A percentile compares a stretch with the other conserved stretches of the same genome.
Conservation (phyloP, 352 stramenopile species). For the Pythium volutum region DNA sequence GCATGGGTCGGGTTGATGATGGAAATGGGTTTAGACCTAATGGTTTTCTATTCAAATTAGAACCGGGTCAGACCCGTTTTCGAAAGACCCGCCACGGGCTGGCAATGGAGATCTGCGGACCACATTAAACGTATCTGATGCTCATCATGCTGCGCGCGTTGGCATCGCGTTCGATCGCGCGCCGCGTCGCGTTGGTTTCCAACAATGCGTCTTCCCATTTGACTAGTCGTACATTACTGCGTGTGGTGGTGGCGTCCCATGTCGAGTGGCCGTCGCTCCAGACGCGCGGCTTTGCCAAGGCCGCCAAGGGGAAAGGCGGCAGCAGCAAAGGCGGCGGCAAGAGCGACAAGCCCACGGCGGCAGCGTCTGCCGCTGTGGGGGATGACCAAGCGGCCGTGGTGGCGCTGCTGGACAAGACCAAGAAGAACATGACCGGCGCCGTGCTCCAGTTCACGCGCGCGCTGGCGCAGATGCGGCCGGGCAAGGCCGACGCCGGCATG, state of each 20-base stretch:
- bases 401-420: conserved; percentile 47
- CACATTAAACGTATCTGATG: background rate
- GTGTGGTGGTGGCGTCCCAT: background rate
- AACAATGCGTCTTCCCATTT: background rate
- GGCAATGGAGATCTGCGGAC: background rate
- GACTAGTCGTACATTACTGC: background rate
- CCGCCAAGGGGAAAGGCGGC: conserved; percentile 42
- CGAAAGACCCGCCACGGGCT: background rate
- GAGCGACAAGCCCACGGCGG: conserved; percentile 27
- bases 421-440: conserved; percentile 79
- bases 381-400: conserved; percentile 22
- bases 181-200: background rate
- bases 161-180: conserved; percentile 7
- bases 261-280: background rate
- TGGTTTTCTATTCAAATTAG: background rate
- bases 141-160: background rate
- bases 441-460: conserved; percentile 75
- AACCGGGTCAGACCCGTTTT: background rate
- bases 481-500: conserved; percentile 74
- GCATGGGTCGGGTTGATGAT: conserved; percentile 9
- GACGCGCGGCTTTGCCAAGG: conserved; percentile 62
- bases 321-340: conserved; percentile 38
- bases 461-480: conserved; percentile 75
- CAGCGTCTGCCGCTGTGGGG: background rate
- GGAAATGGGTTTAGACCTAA: background rate